Base-by-base conservation (phyloP, 2,329 filamentous ascomycete genomes). In the Fusarium armeniacum region DNA sequence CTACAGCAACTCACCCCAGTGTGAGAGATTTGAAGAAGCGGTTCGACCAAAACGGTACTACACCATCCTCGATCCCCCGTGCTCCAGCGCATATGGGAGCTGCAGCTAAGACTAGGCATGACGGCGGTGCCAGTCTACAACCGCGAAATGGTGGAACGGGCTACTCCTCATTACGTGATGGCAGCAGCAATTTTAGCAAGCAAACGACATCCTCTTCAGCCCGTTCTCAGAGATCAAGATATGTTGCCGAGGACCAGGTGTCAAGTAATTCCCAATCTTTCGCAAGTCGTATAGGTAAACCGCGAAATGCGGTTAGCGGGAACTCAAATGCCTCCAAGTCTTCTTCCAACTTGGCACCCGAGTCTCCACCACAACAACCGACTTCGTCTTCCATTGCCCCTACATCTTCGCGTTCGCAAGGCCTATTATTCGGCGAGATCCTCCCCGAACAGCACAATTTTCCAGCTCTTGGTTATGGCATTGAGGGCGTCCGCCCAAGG, bases 11-110 rank as follows among this genome's bases (percentile, higher is more conserved):
- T 71, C 86, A 91, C 70, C 84, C 89, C n/a, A 94, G 91, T 64
- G 91, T 96, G 72, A 93, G 91, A 80, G 92, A 96, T 76, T 83
- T 96, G 67, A 90, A 92, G 74, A 93, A 90, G 79, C 90, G 87
- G 57, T 96, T 95, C 80, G 92, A 95, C 78, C 88, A 90, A 75
- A 89, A 85, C 71, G 82, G 78, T 67, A 60, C 68, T 69, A 65
- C 73, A 50, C 46, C 57, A 51, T 75, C 78, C 64, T 73, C 78
- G 44, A 76, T 80, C 57, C 71, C 78, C 58, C 81, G 80, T 66
- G 80, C 79, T 70, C 76, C 78, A 54, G 62, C 76, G 40, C 74
- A 76, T 76, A 70, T 75, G 74, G 71, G 75, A 75, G 65, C 78
- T 79, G 76, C 75, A 59, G 64, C 71, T 69, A 77, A 73, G 62